Percentiles rank a stretch among this genome's conserved stretches.
phyloP scores from a whole-genome alignment of 2,329 filamentous ascomycete genomes.

The Alternaria sp. region DNA sequence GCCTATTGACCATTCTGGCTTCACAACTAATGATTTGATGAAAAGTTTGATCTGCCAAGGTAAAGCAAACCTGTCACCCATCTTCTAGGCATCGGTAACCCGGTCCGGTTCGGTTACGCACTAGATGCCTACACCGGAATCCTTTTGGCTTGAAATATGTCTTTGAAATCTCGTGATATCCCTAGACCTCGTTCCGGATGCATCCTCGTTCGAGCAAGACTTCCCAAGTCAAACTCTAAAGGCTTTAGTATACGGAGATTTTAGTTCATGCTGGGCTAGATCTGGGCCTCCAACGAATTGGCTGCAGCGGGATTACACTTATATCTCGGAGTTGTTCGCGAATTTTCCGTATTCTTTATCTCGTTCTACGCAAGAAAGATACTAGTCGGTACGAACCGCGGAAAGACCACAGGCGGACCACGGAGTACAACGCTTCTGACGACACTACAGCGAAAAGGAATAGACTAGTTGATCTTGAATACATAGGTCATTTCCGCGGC shows the following conservation, averaged over 20 bases:
- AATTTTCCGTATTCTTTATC: background rate
- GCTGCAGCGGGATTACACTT: background rate
- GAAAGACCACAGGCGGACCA: background rate
- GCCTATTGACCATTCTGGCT: no score
- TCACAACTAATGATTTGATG: no score
- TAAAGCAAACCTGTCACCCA: background rate
- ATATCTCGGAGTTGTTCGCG: background rate
- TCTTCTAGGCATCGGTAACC: background rate
- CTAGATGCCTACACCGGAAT: background rate
- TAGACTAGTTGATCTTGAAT: background rate
- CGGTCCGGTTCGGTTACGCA: conserved; percentile 3
- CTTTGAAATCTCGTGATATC: background rate
- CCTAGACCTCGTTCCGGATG: background rate
- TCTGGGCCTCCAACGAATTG: background rate
- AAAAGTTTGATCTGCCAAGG: background rate
- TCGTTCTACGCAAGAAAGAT: background rate
- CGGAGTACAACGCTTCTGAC: background rate
- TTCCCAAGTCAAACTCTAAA: background rate
- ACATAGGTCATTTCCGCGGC: background rate
- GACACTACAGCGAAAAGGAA: background rate
- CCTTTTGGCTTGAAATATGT: background rate
- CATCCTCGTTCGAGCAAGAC: background rate
- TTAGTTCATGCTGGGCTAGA: background rate
- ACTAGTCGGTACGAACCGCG: background rate
- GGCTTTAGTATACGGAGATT: background rate